A percentile compares a stretch with the other conserved stretches of the same genome.
phyloP scores from a whole-genome alignment of 2,329 filamentous ascomycete species.

The Beauveria varroae region DNA sequence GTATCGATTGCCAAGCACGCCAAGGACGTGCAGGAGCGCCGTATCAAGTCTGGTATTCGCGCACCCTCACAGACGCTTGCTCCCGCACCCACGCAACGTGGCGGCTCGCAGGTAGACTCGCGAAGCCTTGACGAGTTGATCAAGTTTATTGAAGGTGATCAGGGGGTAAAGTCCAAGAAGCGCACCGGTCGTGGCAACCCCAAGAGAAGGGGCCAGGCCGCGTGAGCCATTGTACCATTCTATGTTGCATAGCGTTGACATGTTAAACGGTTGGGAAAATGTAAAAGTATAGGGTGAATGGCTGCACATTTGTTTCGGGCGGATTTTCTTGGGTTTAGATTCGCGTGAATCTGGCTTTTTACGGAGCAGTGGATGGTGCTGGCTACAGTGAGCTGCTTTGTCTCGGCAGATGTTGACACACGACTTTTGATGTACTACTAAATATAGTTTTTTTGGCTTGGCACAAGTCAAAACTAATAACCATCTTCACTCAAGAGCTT shows the following conservation, averaged over 20 bases:
- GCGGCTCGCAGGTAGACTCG: constrained; percentile 51
- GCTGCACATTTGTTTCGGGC: background rate
- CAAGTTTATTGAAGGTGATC: constrained; percentile 83
- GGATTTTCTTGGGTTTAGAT: background rate
- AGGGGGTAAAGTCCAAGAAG: constrained; percentile 50
- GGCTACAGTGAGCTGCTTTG: background rate
- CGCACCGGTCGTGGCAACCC: constrained; percentile 46
- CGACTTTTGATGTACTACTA: constrained; percentile 9
- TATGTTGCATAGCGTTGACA: constrained; percentile 3
- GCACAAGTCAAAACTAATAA: constrained; percentile 7
- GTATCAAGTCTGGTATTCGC: constrained; percentile 62
- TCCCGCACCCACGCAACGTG: constrained; percentile 24
- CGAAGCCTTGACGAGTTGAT: constrained; percentile 89
- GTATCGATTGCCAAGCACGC: constrained; percentile 91
- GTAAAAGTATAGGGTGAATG: constrained; percentile 2
- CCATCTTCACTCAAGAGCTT: constrained; percentile 16
- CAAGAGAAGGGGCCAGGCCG: constrained; percentile 39
- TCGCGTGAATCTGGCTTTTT: background rate
- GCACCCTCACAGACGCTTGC: constrained; percentile 22
- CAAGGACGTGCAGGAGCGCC: constrained; percentile 72
- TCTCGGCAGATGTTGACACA: background rate
- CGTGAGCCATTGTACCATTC: constrained; percentile 1
- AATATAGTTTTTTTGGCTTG: background rate
- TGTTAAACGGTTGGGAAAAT: constrained; percentile 8
- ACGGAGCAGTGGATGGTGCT: background rate